phyloP scores from a whole-genome alignment of 2,329 filamentous ascomycete genomes.

The Penicillium verrucosum region DNA sequence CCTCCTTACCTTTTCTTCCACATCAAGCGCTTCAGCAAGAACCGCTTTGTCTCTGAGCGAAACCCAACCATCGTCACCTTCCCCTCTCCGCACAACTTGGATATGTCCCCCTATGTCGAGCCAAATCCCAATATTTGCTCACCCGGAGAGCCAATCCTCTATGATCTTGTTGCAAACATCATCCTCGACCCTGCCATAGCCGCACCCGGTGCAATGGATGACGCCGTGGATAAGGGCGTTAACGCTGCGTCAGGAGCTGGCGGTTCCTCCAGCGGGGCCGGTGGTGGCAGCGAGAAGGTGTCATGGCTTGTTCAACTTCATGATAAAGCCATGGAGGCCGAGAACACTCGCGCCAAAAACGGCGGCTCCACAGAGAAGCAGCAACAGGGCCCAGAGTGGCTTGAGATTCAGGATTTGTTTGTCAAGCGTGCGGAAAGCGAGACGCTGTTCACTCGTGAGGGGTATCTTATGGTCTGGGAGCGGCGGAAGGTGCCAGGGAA shows the following conservation, averaged over 20 bases:
- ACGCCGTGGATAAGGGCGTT: constrained; percentile 38
- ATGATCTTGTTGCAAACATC: constrained; percentile 94
- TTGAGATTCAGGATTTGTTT: constrained; percentile 88
- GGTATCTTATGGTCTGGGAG: constrained; percentile 96
- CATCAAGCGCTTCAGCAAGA: constrained; percentile 93
- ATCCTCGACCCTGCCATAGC: constrained; percentile 50
- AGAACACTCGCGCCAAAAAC: constrained; percentile 32
- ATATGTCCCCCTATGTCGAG: constrained; percentile 88
- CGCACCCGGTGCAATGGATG: constrained; percentile 64
- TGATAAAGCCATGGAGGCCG: constrained; percentile 61
- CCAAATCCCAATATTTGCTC: constrained; percentile 71
- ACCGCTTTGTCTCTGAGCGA: constrained; percentile 93
- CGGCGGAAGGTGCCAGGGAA: constrained; percentile 56
- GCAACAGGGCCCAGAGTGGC: constrained; percentile 69
- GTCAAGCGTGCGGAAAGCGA: constrained; percentile 88
- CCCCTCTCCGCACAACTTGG: constrained; percentile 74
- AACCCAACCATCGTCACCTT: constrained; percentile 99
- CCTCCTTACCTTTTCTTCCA: constrained; percentile 91
- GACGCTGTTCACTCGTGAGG: constrained; percentile 86
- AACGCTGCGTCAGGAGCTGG: constrained; percentile 34
- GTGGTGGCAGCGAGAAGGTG: constrained; percentile 86
- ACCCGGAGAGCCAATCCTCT: constrained; percentile 79
- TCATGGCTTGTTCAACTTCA: constrained; percentile 91
- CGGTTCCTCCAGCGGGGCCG: constrained; percentile 58
- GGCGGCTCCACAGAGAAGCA: constrained; percentile 29